phyloP scores from a whole-genome alignment of 352 stramenopile species.

The Hyaloperonospora brassicae region DNA sequence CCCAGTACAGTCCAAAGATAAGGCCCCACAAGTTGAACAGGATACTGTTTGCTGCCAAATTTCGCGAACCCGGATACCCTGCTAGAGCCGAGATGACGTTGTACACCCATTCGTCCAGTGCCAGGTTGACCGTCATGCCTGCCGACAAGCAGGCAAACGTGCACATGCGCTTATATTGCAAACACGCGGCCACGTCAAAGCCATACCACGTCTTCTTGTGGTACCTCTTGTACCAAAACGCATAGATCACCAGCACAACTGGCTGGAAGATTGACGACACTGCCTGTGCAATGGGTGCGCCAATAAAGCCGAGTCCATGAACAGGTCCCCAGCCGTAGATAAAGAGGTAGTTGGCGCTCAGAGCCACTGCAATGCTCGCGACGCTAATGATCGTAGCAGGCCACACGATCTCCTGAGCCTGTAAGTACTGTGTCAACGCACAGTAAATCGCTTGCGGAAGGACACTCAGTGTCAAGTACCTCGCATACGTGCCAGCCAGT shows the following conservation, averaged over 20 bases:
- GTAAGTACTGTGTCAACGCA: slow-evolving; percentile 66
- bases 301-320: slow-evolving; percentile 57
- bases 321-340: slow-evolving; percentile 69
- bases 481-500: slow-evolving; percentile 56
- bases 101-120: slow-evolving; percentile 76
- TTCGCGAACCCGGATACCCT: slow-evolving; percentile 45
- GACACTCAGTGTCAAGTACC: slow-evolving; percentile 51
- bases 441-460: slow-evolving; percentile 67
- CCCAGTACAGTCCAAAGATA: slow-evolving; percentile 80
- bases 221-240: slow-evolving; percentile 74
- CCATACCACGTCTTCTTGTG: slow-evolving; percentile 74
- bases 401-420: slow-evolving; percentile 73
- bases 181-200: slow-evolving; percentile 42
- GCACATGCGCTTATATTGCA: slow-evolving; percentile 59
- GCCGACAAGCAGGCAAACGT: slow-evolving; percentile 52
- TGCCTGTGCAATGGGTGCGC: slow-evolving; percentile 60
- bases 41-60: slow-evolving; percentile 73
- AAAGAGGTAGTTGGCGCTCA: slow-evolving; percentile 66
- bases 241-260: slow-evolving; percentile 53
- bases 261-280: slow-evolving; percentile 71
- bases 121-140: slow-evolving; percentile 72
- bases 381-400: slow-evolving; percentile 74
- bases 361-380: slow-evolving; percentile 48
- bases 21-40: slow-evolving; percentile 79
- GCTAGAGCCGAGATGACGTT: slow-evolving; percentile 69